Conservation (phyloP, 2,329 filamentous ascomycete species). For the Calonectria honghensis region DNA sequence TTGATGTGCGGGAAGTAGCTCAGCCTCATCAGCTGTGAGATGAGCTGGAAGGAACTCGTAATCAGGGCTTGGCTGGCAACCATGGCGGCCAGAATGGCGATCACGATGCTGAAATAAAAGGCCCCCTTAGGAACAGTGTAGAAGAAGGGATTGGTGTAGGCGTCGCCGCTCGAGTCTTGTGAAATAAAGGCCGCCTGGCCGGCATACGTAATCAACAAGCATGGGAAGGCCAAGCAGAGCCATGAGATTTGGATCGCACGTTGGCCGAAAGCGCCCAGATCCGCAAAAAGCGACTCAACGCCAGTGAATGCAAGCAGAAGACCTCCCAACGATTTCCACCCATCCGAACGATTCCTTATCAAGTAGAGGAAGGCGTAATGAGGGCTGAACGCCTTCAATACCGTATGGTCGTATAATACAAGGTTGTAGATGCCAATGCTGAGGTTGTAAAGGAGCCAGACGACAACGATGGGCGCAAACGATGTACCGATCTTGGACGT, state of each 20-base stretch:
- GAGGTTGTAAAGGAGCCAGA: conserved; percentile 80
- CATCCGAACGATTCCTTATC: conserved; percentile 73
- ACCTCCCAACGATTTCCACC: conserved; percentile 81
- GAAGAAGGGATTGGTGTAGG: conserved; percentile 81
- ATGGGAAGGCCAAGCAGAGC: conserved; percentile 81
- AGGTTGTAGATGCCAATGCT: conserved; percentile 79
- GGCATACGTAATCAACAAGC: conserved; percentile 78
- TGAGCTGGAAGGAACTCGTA: conserved; percentile 81
- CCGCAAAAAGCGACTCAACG: conserved; percentile 86
- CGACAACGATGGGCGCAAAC: conserved; percentile 80
- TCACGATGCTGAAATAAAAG: conserved; percentile 80
- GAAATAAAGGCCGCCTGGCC: conserved; percentile 85
- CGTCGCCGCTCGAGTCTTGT: conserved; percentile 67
- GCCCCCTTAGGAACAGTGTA: conserved; percentile 80
- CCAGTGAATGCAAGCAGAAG: conserved; percentile 85
- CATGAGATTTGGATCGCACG: conserved; percentile 84
- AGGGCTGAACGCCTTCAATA: conserved; percentile 74
- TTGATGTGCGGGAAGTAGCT: conserved; percentile 86
- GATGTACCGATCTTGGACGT: conserved; percentile 74
- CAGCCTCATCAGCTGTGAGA: conserved; percentile 82
- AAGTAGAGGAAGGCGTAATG: conserved; percentile 78
- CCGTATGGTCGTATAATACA: conserved; percentile 69
- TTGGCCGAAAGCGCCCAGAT: conserved; percentile 83
- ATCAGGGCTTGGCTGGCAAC: conserved; percentile 88
- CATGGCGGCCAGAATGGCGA: conserved; percentile 82